These are phyloP conservation scores for Penstemon barbatus DNA, from an alignment of 257 asterid genomes.

Conservation along the genomic window DNA sequence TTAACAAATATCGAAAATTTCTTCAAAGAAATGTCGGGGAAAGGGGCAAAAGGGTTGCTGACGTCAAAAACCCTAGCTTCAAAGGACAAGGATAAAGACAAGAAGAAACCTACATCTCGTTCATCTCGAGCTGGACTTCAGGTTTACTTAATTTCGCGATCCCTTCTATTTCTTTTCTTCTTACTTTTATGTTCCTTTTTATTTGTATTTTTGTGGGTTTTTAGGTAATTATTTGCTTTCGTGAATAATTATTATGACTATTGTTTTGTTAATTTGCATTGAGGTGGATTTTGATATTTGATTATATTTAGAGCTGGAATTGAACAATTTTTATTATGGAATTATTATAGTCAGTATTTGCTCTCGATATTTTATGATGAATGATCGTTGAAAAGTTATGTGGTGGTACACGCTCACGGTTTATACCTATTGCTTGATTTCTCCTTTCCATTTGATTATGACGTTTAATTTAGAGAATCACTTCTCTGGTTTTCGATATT, in stretches of 20 bases:
- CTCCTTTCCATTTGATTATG: too few relatives aligned
- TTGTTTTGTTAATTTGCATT: not conserved
- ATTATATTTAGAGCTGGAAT: too few relatives aligned
- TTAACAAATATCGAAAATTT: too few relatives aligned
- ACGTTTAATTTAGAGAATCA: not conserved
- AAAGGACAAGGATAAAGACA: constrained; percentile 54
- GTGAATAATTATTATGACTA: not conserved
- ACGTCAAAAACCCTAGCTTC: constrained; percentile 51
- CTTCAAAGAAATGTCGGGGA: constrained; percentile 41
- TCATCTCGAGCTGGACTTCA: constrained; percentile 58
- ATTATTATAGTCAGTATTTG: too few relatives aligned
- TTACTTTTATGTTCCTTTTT: not conserved
- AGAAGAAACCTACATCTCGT: constrained; percentile 52
- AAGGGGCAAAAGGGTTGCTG: constrained; percentile 51
- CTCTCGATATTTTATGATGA: too few relatives aligned
- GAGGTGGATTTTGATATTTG: not conserved
- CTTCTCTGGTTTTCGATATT: not conserved
- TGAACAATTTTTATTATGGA: too few relatives aligned
- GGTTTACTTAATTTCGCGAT: constrained; percentile 25
- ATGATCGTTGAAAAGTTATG: too few relatives aligned
- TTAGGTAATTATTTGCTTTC: not conserved
- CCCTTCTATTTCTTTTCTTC: not conserved
- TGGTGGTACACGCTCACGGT: too few relatives aligned
- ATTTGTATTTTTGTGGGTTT: not conserved
- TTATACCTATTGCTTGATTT: too few relatives aligned